These are phyloP conservation scores for Scheffersomyces illinoinensis DNA, from an alignment of 1,139 yeast genomes.

Conservation along the genomic window DNA sequence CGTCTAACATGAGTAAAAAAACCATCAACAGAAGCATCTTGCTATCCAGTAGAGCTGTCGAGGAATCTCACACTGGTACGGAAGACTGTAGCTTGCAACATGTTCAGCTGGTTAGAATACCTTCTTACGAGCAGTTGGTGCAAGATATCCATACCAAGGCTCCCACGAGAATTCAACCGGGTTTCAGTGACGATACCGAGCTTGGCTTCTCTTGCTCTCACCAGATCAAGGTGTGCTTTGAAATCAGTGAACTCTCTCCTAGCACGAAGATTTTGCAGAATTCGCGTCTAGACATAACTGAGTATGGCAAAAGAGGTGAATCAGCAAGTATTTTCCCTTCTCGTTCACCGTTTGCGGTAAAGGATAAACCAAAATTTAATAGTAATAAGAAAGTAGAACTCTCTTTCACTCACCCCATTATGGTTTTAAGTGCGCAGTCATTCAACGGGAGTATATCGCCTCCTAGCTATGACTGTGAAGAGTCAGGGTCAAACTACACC, in stretches of 20 bases:
- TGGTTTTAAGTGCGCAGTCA: conserved; percentile 12
- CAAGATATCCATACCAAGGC: not conserved
- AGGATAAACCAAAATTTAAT: not conserved
- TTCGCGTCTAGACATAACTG: not conserved
- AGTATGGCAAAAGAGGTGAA: not conserved
- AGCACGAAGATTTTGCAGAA: not conserved
- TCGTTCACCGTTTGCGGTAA: not conserved
- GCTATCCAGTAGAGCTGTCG: not conserved
- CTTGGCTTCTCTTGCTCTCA: conserved; percentile 12
- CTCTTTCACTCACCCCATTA: conserved; percentile 16
- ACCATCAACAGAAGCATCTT: not conserved
- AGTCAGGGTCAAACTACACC: not conserved
- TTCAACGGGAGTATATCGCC: conserved; percentile 11
- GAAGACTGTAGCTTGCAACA: not conserved
- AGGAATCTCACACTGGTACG: not conserved
- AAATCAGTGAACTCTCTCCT: conserved; percentile 10
- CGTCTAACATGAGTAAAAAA: not conserved
- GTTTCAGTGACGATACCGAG: conserved; percentile 4
- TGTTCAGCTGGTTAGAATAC: not conserved
- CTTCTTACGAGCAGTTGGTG: not conserved
- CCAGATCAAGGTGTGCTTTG: conserved; percentile 12
- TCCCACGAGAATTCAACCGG: conserved; percentile 10
- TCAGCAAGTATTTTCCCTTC: not conserved
- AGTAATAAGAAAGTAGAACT: conserved; percentile 14
- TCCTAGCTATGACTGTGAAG: conserved; percentile 8